Evolutionary conservation across 2,329 filamentous ascomycete genomes (phyloP), one percentile per base, ranked within the genome.

Genomic region (Fonsecaea monophora): DNA sequence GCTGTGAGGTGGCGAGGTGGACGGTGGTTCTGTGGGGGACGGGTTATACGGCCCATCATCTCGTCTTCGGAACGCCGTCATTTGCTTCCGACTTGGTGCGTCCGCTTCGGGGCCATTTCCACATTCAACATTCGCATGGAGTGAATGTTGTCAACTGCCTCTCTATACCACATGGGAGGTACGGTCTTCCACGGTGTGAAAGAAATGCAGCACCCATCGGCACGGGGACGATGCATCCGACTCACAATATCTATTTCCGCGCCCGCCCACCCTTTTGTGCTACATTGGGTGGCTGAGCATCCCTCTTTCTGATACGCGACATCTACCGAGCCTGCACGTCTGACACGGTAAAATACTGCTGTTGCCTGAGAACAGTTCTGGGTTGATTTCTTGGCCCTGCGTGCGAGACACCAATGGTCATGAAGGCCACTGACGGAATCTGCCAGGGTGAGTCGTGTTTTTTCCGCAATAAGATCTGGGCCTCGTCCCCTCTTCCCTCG

Each of bases 11-110:
- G 45, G 6, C 21, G 4, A 50, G 15, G n/a, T 13, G 18, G 42
- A 10, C 50, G 57, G 37, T 45, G 21, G 37, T 45, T 34, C 12
- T 18, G 42, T 48, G 38, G 57, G 32, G 57, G 40, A 60, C 40
- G 13, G 13, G 40, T 42, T n/a, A 42, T 42, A 32, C 38, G 48
- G 38, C 18, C 40, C 25, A 42, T 30, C n/a, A 40, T 18, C 37
- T 32, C 21, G n/a, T 32, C 40, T 38, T 60, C 57, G 57, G 57
- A 60, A 60, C 38, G 30, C 38, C 40, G 40, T 48, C 25, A 8
- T 34, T 25, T n/a, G 15, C 34, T 50, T 48, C 57, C 57, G 57
- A 60, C 18, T 13, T 37, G 25, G 32, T 25, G 54, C 8, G 34
- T 21, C 54, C 54, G 25, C 25, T 57, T 35, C 32, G 12, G 9